Evolutionary conservation across 140 eudicot species (phyloP), one percentile per base, ranked within the genome.

Genomic region (Bidens hawaiensis): DNA sequence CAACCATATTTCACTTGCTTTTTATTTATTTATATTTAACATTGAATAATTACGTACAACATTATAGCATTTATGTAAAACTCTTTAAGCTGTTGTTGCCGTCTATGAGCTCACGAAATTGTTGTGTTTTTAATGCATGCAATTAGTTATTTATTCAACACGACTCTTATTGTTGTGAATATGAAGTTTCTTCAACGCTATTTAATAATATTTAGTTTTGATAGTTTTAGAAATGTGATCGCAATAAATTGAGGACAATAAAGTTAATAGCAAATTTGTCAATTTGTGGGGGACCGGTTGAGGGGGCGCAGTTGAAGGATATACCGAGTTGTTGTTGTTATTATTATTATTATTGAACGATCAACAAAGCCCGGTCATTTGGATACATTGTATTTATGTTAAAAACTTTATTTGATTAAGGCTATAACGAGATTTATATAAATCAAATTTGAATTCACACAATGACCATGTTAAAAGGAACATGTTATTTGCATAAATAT

Each of bases 61-160:
- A 10, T 0, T n/a, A 6, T 21, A 66, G 47, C 34, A 12, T 14
- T 43, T 18, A 58, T 27, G 40, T 46, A 46, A 60, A 69, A 46
- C 59, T 14, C 30, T 30, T 12, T 48, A 5, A 49, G 18, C 43
- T 12, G 22, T 41, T 38, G 24, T 18, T 49, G 68, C 61, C 60
- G 54, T 48, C 50, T 13, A 60, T 45, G 30, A 60, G 13, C 2
- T 49, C 48, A 25, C 14, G 1, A 51, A 22, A 11, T 34, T 51
- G 46, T 36, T 19, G 70, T 51, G 55, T 62, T 40, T 48, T 49
- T 14, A 62, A 61, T 71, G 76, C 68, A 33, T n/a, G 24, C 58
- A 69, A 45, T 34, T 47, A 49, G n/a, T 34, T 61, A 52, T 41
- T 48, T 4, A 16, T 69, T 60, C 68, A 34, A 70, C 54, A 58